A percentile compares a stretch with the other conserved stretches of the same genome.
phyloP scores from a whole-genome alignment of 352 stramenopile species.

The Phytophthora lateralis region DNA sequence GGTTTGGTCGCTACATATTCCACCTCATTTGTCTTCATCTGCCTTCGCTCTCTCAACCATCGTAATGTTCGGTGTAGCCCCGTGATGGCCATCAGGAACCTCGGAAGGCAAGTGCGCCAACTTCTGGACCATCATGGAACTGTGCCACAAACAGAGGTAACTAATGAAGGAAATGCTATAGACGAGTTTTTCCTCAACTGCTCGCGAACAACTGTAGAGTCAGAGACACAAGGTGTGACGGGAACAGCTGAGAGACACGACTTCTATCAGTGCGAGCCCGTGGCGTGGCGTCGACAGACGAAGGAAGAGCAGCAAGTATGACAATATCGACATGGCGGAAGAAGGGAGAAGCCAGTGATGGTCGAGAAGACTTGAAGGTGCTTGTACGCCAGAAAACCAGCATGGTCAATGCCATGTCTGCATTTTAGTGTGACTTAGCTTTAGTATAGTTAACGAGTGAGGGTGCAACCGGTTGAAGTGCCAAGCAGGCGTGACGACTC shows the following conservation, averaged over 20 bases:
- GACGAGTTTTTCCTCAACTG: too few species aligned
- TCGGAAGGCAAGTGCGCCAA: too few species aligned
- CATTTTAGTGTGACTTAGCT: conserved; percentile 17
- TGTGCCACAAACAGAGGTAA: too few species aligned
- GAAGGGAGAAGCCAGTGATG: conserved; percentile 5
- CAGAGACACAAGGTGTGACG: too few species aligned
- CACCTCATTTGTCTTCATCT: neutral
- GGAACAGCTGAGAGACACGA: too few species aligned
- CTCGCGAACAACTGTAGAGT: too few species aligned
- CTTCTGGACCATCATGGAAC: too few species aligned
- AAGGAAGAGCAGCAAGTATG: too few species aligned
- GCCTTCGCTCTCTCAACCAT: neutral
- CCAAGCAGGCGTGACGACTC: neutral
- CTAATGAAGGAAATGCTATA: too few species aligned
- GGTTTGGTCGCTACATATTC: neutral
- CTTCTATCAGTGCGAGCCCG: too few species aligned
- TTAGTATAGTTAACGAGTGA: conserved; percentile 6
- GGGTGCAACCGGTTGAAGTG: neutral
- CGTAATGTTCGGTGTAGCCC: neutral
- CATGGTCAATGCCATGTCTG: conserved; percentile 11
- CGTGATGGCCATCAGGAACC: too few species aligned
- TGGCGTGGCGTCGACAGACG: too few species aligned
- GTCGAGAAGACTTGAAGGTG: neutral
- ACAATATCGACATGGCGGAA: neutral
- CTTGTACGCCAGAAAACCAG: conserved; percentile 1